Conservation (phyloP, 2,329 filamentous ascomycete species). For the Ceratocystis smalleyi region DNA sequence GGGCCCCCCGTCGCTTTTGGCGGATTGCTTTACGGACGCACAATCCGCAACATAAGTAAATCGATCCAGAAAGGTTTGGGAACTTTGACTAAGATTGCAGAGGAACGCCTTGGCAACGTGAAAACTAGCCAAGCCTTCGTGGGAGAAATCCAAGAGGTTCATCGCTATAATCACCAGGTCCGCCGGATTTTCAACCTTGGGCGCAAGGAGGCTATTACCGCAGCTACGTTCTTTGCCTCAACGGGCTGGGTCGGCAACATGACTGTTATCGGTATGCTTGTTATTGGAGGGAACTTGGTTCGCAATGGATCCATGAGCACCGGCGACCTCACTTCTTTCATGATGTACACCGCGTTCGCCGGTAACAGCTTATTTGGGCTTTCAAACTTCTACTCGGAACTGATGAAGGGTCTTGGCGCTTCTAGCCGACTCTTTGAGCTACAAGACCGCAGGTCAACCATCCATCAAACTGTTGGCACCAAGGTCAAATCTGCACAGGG, state of each 20-base stretch:
- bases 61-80: constrained; percentile 90
- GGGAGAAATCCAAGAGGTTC: constrained; percentile 78
- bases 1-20: constrained; percentile 82
- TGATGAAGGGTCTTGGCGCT: constrained; percentile 97
- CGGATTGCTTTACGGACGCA: constrained; percentile 80
- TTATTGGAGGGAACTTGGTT: constrained; percentile 82
- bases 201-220: constrained; percentile 70
- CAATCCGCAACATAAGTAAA: constrained; percentile 76
- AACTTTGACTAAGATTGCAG: constrained; percentile 87
- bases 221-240: constrained; percentile 73
- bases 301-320: constrained; percentile 72
- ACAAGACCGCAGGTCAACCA: constrained; percentile 74
- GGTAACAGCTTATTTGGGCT: constrained; percentile 82
- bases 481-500: constrained; percentile 74
- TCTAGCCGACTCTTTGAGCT: constrained; percentile 93
- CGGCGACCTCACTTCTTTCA: constrained; percentile 84
- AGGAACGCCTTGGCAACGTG: constrained; percentile 93
- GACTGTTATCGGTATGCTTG: constrained; percentile 80
- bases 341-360: constrained; percentile 92
- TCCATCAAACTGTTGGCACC: constrained; percentile 69
- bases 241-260: constrained; percentile 92
- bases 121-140: constrained; percentile 93
- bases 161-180: constrained; percentile 82
- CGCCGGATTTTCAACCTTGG: constrained; percentile 84
- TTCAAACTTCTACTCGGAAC: constrained; percentile 89